Base-by-base conservation (phyloP, 306 rosid genomes). In the Rubus parviflorus region DNA sequence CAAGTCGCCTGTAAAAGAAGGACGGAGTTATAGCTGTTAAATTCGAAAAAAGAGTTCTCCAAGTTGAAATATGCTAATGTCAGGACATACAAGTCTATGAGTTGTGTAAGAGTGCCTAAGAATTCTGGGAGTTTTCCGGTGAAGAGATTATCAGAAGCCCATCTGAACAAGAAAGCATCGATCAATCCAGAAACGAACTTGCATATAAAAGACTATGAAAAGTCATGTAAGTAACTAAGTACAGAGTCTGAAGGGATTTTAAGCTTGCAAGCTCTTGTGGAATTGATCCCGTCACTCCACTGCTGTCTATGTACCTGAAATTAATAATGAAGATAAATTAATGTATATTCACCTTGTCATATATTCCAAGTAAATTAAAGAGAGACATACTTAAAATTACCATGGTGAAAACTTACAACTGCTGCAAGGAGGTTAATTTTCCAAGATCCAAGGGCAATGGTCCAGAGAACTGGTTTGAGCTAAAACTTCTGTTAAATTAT, bases 111-210 rank as follows among this genome's bases (percentile, higher is more conserved):
- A 42, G 54, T 30, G 48, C 87, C 87, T 9, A 84, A 42, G 70
- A 84, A 84, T 43, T 80, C 70, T 20, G 87, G 87, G 74, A 84
- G 73, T 57, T 80, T 72, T 73, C 82, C 87, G 16, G 84, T 79
- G 40, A 84, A 84, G 58, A 47, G 74, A 76, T 80, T 84, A 63
- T 84, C 87, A 84, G 87, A 84, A 25, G 84, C 84, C 87, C 87
- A 84, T 19, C 87, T 84, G 76, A 56, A 80, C 61, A 73, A 23
- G 25, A 42, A 54, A 22, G 41, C 35, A 30, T 30, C 35, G 30
- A 14, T 23, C 15, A 51, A 19, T 38, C 53, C 20, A 25, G 20
- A 40, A 20, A 42, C 53, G 43, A 63, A 60, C 53, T 52, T 63
- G 7, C 51, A 40, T 62, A 45, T 7, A 13, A 22, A 30, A 22